Base-by-base conservation (phyloP, 805 yeast species). In the Wickerhamiella galacta region DNA sequence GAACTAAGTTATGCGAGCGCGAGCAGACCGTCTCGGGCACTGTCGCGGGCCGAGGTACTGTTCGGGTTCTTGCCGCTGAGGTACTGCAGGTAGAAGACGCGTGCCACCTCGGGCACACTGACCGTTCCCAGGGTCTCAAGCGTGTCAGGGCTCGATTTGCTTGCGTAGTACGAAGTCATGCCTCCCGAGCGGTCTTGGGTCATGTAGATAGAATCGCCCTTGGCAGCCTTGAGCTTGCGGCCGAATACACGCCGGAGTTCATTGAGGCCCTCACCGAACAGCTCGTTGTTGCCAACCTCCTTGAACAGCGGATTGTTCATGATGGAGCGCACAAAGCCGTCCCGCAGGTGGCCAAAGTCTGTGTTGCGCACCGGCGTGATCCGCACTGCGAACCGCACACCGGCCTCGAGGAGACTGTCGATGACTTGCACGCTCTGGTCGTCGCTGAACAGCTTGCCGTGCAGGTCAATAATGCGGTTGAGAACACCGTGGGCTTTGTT, bases 301-400 rank as follows among this genome's bases (percentile, higher is more conserved):
- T 72, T 72, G 33, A 75, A 68, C 38, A 64, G 57, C 2, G 76
- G 72, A 47, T 70, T 71, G 22, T 81, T 76, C 52, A 75, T 61
- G 30, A 81, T 68, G 14, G 93, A 72, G 51, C 85, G 75, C 31
- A 82, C 68, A 39, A 90, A 68, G 0, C 96, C 96, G 49, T 90
- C 96, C 42, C 78, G 69, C 47, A 87, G 56, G 51, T 90, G 96
- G 40, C 72, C 72, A 55, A 78, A 83, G 55, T 87, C 95, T 1
- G 96, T 87, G 52, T 79, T 82, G 49, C 95, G 69, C 12, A 76
- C 72, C 0, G 98, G 95, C 8, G 77, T 73, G 37, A 87, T 75
- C 40, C 93, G 63, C 17, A 83, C 75, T 28, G 73, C 60, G 43
- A 82, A 65, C 36, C 72, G 66, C 22, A 76, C 67, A 10, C 72